phyloP scores from a whole-genome alignment of 2,329 filamentous ascomycete genomes.

The Parastagonospora avenae region DNA sequence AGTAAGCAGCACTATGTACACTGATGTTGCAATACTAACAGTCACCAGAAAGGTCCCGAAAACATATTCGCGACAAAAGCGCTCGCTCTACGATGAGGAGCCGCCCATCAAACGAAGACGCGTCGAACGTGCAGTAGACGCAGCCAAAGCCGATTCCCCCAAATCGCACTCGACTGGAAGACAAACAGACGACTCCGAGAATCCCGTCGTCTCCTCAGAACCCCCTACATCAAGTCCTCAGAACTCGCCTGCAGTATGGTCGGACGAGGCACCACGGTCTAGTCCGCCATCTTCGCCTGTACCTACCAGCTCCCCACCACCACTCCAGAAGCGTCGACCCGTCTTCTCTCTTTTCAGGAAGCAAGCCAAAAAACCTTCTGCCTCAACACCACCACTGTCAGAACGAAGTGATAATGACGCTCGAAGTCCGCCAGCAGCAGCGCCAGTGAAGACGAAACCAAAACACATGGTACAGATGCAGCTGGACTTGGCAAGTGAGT shows the following conservation, averaged over 20 bases:
- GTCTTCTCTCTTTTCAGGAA: conserved; percentile 55
- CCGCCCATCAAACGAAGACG: conserved; percentile 45
- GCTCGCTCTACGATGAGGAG: conserved; percentile 35
- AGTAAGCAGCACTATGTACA: conserved; percentile 21
- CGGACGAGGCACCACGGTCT: conserved; percentile 45
- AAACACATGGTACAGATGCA: conserved; percentile 62
- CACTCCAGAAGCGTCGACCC: conserved; percentile 48
- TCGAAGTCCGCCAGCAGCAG: conserved; percentile 30
- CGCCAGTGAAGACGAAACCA: conserved; percentile 36
- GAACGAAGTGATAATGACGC: conserved; percentile 42
- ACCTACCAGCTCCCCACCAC: conserved; percentile 27
- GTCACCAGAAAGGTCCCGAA: conserved; percentile 31
- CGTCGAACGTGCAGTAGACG: conserved; percentile 27
- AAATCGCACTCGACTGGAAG: conserved; percentile 11
- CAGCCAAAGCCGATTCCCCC: background rate
- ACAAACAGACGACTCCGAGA: conserved; percentile 4
- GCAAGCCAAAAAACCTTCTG: conserved; percentile 17
- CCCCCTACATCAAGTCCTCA: conserved; percentile 38
- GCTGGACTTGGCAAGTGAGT: conserved; percentile 62
- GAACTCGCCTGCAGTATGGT: conserved; percentile 43
- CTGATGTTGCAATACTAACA: conserved; percentile 17
- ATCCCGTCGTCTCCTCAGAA: conserved; percentile 15
- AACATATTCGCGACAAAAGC: conserved; percentile 45
- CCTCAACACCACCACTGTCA: conserved; percentile 20
- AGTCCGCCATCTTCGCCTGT: conserved; percentile 42